Base-by-base conservation (phyloP, 2,329 filamentous ascomycete species). In the Domatiomyces globalis region DNA sequence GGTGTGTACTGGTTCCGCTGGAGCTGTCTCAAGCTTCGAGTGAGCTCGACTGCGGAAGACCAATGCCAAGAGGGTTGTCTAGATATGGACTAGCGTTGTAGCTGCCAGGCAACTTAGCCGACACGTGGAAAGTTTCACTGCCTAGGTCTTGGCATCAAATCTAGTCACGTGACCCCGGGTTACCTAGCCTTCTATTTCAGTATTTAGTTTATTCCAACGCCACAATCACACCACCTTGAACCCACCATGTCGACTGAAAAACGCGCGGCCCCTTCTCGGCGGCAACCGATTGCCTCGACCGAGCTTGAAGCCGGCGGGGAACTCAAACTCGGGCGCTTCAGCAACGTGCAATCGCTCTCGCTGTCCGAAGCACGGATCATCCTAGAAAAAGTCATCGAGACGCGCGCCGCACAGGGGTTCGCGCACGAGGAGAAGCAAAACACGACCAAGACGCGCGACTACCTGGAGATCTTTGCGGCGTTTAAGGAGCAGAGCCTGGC, bases 401-500 rank as follows among this genome's bases (percentile, higher is more conserved):
- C 90, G 7, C 56, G 59, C 5, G 49, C 51, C 2, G 49, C 50
- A 9, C 55, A 50, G 43, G 54, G 51, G 8, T 54, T 42, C 52
- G 85, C 81, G 63, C 53, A 50, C 48, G 52, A 60, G 43, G 57
- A 60, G 49, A 60, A 57, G 18, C 58, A 61, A 20, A 88, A 89
- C 67, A 77, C 95, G 51, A 81, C 80, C 56, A 89, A 94, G 68
- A 95, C 90, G 22, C 78, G 88, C 58, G 87, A 89, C 64, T 96
- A 98, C 70, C 80, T 96, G 50, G 88, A 95, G 62, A 82, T 88
- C 56, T 98, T 98, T 70, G 85, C 89, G 17, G 85, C 92, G 36
- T 96, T 96, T 77, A 94, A 95, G 72, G 83, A 89, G 63, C 88
- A 90, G 67, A 87, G 94, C 67, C 92, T 92, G 60, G 85, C 95